Evolutionary conservation across 176 grass and related monocot species (phyloP).

Genomic region (Microstegium vimineum): DNA sequence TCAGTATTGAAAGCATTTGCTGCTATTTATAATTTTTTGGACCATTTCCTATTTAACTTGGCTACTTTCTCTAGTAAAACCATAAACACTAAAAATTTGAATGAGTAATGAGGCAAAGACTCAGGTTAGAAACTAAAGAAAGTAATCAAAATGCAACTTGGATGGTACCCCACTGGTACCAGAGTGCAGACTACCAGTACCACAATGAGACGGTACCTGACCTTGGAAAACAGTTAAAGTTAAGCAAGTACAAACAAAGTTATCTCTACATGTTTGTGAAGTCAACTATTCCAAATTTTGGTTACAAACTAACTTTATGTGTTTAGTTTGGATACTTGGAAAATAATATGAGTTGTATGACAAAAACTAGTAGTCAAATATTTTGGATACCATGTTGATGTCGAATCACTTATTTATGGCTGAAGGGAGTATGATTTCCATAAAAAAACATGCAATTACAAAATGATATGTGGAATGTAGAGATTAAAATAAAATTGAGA

Average conservation of each 20-base stretch:
- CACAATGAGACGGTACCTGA: not conserved
- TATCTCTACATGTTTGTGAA: constrained; percentile 1
- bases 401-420: not conserved
- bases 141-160: constrained; percentile 12
- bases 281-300: not conserved
- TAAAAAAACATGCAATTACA: not conserved
- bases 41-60: not conserved
- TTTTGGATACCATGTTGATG: not conserved
- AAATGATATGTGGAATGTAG: constrained; percentile 4
- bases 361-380: not conserved
- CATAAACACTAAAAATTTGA: constrained; percentile 19
- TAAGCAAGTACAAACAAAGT: not conserved
- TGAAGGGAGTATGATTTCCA: not conserved
- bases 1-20: not conserved
- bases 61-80: constrained; percentile 5
- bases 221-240: constrained; percentile 11
- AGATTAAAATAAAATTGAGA: constrained; percentile 37
- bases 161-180: not conserved
- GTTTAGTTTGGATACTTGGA: not conserved
- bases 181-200: too few species aligned
- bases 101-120: not conserved
- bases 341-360: not conserved
- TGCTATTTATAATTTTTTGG: not conserved
- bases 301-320: not conserved
- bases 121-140: not conserved